Conservation (phyloP, 129 eudicot species). For the Deinandra increscens region DNA sequence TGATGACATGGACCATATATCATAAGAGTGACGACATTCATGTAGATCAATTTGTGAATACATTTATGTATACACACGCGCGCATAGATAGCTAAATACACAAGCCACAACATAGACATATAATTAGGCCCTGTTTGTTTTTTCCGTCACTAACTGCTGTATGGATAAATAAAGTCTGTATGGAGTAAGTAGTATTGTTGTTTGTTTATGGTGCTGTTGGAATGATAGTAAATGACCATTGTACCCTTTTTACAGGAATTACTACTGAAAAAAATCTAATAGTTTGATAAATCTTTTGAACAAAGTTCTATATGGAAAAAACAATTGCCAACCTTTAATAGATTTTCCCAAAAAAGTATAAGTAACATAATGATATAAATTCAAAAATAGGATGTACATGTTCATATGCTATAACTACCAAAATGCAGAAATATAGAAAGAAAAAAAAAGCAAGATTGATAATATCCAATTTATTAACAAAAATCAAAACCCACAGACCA, state of each 20-base stretch:
- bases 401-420: neutral
- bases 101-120: neutral
- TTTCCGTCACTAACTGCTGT: neutral
- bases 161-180: neutral
- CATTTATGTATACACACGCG: neutral
- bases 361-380: neutral
- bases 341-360: neutral
- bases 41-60: neutral
- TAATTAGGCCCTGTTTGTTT: neutral
- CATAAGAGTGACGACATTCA: constrained; percentile 6
- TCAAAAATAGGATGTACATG: neutral
- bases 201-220: neutral
- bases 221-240: neutral
- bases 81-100: neutral
- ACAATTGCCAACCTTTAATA: neutral
- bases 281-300: neutral
- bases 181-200: neutral
- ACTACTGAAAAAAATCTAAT: neutral
- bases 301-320: neutral
- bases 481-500: neutral
- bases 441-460: neutral
- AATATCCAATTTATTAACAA: neutral
- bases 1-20: constrained; percentile 7
- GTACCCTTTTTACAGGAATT: neutral
- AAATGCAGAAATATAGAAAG: neutral